phyloP scores from a whole-genome alignment of 2,329 filamentous ascomycete genomes.

The Cephalotrichum gorgonifer region DNA sequence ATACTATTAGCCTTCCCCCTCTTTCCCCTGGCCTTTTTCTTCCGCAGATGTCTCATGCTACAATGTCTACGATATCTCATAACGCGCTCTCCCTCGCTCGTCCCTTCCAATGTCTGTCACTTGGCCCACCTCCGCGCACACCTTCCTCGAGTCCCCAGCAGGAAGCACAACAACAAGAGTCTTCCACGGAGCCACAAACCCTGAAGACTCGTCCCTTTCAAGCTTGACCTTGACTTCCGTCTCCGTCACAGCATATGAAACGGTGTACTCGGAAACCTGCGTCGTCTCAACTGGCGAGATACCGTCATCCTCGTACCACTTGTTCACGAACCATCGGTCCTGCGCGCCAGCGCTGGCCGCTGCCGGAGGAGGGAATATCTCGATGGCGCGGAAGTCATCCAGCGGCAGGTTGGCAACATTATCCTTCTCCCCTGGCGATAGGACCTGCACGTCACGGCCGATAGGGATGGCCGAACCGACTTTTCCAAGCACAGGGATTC shows the following conservation, averaged over 20 bases:
- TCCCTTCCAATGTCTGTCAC: slow-evolving; percentile 11
- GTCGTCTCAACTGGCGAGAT: slow-evolving; percentile 19
- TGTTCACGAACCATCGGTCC: slow-evolving; percentile 16
- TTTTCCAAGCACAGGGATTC: slow-evolving; percentile 26
- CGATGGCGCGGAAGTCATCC: slow-evolving; percentile 30
- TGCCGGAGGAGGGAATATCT: slow-evolving; percentile 27
- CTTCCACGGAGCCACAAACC: slow-evolving; percentile 23
- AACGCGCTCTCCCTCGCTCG: slow-evolving; percentile 11
- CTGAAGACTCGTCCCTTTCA: slow-evolving; percentile 17
- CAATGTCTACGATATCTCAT: slow-evolving; percentile 9
- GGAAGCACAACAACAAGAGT: slow-evolving; percentile 20
- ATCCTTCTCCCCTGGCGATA: slow-evolving; percentile 21
- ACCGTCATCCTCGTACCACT: slow-evolving; percentile 29
- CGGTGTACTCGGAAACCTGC: slow-evolving; percentile 19
- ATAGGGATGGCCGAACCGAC: slow-evolving; percentile 27
- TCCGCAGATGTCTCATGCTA: background rate
- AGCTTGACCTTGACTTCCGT: slow-evolving; percentile 17
- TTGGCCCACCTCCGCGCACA: slow-evolving; percentile 5
- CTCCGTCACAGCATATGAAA: slow-evolving; percentile 14
- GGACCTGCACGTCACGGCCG: slow-evolving; percentile 15
- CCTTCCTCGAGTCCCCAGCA: slow-evolving; percentile 16
- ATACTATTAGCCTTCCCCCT: background rate
- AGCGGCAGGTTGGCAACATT: slow-evolving; percentile 27
- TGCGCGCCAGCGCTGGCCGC: slow-evolving; percentile 2
- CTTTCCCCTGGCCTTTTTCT: too few relatives aligned